Evolutionary conservation across 2,329 filamentous ascomycete genomes (phyloP).

Genomic region (Cephalotrichum gorgonifer): DNA sequence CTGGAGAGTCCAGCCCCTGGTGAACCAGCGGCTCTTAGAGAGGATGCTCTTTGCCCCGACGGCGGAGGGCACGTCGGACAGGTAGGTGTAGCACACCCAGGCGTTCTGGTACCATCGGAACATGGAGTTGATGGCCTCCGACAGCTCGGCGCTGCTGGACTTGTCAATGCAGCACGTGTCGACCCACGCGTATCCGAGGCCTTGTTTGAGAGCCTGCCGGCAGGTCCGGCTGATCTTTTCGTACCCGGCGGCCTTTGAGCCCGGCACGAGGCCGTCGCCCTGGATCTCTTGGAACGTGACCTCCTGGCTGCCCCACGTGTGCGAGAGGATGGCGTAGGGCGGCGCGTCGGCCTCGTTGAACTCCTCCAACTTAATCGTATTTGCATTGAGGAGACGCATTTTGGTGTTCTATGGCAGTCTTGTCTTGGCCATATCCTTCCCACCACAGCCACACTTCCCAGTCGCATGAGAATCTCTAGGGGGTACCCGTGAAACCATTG

Average conservation of each 20-base stretch:
- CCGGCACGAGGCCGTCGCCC: background rate
- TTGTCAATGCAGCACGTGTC: conserved; percentile 11
- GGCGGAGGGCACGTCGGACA: conserved; percentile 3
- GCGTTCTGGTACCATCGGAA: conserved; percentile 9
- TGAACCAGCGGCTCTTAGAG: conserved; percentile 9
- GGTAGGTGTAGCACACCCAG: conserved; percentile 7
- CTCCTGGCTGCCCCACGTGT: conserved; percentile 18
- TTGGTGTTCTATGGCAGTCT: too few species aligned
- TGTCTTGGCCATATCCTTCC: too few species aligned
- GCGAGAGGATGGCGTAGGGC: conserved; percentile 22
- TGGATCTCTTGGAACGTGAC: conserved; percentile 8
- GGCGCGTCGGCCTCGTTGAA: conserved; percentile 9
- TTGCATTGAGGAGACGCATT: conserved; percentile 14
- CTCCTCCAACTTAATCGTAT: conserved; percentile 8
- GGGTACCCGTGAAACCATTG: too few species aligned
- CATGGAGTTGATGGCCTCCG: conserved; percentile 6
- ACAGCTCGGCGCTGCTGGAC: conserved; percentile 8
- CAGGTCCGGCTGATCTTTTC: background rate
- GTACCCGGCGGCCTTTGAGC: background rate
- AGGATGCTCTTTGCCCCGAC: conserved; percentile 2
- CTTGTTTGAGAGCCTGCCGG: background rate
- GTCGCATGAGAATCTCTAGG: background rate
- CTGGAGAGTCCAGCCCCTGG: conserved; percentile 12
- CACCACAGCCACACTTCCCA: background rate
- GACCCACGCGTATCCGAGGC: conserved; percentile 6